Evolutionary conservation across 23 red algal species (phyloP).

Genomic region (Gracilaria vermiculophylla): DNA sequence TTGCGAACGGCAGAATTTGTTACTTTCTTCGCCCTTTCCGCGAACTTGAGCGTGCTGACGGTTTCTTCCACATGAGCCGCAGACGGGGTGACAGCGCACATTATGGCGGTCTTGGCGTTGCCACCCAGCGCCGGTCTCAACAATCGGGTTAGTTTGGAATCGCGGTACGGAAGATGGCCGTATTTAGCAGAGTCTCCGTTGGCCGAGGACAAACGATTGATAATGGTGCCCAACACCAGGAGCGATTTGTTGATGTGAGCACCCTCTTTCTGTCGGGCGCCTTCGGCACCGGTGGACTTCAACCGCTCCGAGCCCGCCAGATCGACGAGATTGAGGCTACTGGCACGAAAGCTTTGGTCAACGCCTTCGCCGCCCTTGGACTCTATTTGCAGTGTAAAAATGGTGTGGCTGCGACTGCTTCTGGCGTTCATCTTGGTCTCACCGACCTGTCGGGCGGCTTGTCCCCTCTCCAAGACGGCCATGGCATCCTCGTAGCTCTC

Average conservation of each 20-base stretch:
- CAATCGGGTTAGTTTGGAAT: conserved; percentile 81
- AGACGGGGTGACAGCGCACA: conserved; percentile 75
- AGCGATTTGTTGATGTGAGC: conserved; percentile 86
- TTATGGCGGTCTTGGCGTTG: conserved; percentile 83
- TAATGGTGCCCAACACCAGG: conserved; percentile 83
- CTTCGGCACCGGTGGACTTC: conserved; percentile 77
- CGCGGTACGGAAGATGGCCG: conserved; percentile 85
- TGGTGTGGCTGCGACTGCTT: conserved; percentile 81
- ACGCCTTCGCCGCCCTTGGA: conserved; percentile 53
- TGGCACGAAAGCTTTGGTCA: conserved; percentile 54
- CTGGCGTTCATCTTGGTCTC: conserved; percentile 88
- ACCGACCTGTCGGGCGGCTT: conserved; percentile 62
- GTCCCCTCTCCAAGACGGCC: conserved; percentile 72
- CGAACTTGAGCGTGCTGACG: conserved; percentile 94
- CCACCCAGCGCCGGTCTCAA: conserved; percentile 88
- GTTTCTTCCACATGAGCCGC: conserved; percentile 83
- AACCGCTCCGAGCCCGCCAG: conserved; percentile 90
- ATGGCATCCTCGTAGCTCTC: conserved; percentile 62
- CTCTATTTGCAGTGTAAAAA: conserved; percentile 85
- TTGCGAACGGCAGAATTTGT: conserved; percentile 80
- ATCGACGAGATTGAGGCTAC: conserved; percentile 85
- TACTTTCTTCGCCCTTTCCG: conserved; percentile 86
- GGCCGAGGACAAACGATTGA: conserved; percentile 65
- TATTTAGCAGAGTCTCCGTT: conserved; percentile 35
- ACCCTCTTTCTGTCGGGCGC: conserved; percentile 80